A percentile compares a stretch with the other conserved stretches of the same genome.
These are phyloP conservation scores for Xylaria sp. DNA, from an alignment of 2,329 filamentous ascomycete species.

Conservation along the genomic window DNA sequence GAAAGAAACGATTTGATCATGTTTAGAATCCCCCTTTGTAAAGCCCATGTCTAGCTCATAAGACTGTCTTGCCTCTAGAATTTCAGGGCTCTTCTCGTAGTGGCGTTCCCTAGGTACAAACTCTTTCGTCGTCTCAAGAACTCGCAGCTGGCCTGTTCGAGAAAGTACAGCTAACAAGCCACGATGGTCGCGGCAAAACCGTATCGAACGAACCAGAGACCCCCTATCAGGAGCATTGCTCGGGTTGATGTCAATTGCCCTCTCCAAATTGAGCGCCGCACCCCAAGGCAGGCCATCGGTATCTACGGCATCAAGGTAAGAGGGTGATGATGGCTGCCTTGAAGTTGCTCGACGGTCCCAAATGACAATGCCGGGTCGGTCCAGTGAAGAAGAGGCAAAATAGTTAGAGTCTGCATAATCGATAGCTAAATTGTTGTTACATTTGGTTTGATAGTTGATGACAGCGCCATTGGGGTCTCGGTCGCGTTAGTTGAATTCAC, in stretches of 20 bases:
- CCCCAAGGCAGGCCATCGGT: constrained; percentile 72
- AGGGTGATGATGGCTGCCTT: constrained; percentile 61
- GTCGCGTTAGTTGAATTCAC: constrained; percentile 37
- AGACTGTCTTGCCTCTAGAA: constrained; percentile 68
- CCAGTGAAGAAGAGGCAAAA: constrained; percentile 81
- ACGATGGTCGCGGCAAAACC: constrained; percentile 70
- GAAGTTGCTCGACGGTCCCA: constrained; percentile 78
- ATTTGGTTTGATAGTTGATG: constrained; percentile 71
- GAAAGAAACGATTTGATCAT: constrained; percentile 72
- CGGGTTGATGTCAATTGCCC: constrained; percentile 65
- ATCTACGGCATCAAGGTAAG: constrained; percentile 67
- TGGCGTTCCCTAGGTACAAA: constrained; percentile 54
- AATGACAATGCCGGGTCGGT: constrained; percentile 77
- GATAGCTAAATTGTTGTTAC: constrained; percentile 78
- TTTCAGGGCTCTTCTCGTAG: constrained; percentile 63
- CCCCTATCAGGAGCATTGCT: constrained; percentile 65
- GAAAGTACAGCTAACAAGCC: constrained; percentile 71
- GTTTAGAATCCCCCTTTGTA: constrained; percentile 60
- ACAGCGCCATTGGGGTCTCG: constrained; percentile 61
- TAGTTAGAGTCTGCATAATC: constrained; percentile 85
- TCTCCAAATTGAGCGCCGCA: constrained; percentile 66
- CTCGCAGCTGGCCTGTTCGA: constrained; percentile 70
- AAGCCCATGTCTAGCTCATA: constrained; percentile 71
- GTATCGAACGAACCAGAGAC: constrained; percentile 69
- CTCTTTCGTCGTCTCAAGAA: constrained; percentile 68